These are phyloP conservation scores for Phaeotremella skinneri DNA, from an alignment of 768 basidiomycete species.

Conservation along the genomic window DNA sequence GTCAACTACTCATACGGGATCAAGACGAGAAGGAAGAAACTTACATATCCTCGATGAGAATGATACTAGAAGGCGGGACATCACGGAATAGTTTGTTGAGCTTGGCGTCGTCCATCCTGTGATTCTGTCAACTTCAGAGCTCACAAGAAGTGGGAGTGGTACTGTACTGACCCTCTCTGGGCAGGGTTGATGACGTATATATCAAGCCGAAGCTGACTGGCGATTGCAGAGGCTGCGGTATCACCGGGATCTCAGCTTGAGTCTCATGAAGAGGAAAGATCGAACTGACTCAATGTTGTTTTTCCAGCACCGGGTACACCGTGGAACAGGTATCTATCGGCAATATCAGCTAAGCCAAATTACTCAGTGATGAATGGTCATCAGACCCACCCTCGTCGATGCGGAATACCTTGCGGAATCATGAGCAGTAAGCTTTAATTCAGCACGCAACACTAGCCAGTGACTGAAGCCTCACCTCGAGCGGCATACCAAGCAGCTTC, in stretches of 20 bases:
- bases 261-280: no score
- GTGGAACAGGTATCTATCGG: conserved; percentile 5
- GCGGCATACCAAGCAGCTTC: conserved; percentile 20
- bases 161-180: conserved; percentile 16
- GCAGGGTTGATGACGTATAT: conserved; percentile 68
- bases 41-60: conserved; percentile 77
- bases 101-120: conserved; percentile 62
- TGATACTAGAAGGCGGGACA: conserved; percentile 77
- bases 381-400: conserved; percentile 14
- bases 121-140: background rate
- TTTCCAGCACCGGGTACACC: conserved; percentile 5
- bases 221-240: conserved; percentile 63
- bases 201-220: conserved; percentile 82
- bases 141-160: background rate
- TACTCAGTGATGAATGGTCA: background rate
- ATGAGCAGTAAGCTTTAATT: background rate
- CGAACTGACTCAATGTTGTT: conserved; percentile 3
- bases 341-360: background rate
- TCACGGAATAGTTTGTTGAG: conserved; percentile 80
- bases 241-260: no score
- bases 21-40: background rate
- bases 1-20: background rate
- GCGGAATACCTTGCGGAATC: conserved; percentile 20
- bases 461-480: conserved; percentile 16
- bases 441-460: background rate